Conservation (phyloP, 192 early-diverging fungal genomes). For the Linnemannia exigua region DNA sequence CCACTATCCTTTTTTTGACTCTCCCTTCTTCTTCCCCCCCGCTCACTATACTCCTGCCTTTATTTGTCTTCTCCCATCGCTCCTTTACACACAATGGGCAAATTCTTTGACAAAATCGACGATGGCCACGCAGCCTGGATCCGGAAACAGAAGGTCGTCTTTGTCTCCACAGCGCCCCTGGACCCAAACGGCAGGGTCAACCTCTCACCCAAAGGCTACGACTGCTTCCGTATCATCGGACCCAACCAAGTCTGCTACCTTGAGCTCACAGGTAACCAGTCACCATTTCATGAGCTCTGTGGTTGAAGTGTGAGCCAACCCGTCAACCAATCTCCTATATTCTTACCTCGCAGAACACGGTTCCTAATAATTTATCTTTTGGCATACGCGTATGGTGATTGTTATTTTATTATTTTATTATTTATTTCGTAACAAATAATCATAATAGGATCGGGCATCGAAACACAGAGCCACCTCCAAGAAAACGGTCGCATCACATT, state of each 20-base stretch:
- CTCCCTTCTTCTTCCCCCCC: not conserved
- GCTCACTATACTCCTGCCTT: not conserved
- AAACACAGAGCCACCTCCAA: conserved; percentile 74
- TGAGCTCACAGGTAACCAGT: conserved; percentile 42
- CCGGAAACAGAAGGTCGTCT: conserved; percentile 64
- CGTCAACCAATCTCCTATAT: too few species aligned
- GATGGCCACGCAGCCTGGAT: conserved; percentile 62
- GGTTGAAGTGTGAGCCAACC: too few species aligned
- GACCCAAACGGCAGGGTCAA: conserved; percentile 63
- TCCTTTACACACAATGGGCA: conserved; percentile 46
- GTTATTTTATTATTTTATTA: not conserved
- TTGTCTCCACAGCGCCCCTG: conserved; percentile 64
- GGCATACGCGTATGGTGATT: not conserved
- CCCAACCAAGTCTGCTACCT: conserved; percentile 51
- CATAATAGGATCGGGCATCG: conserved; percentile 58
- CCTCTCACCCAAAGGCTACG: conserved; percentile 69
- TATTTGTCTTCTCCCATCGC: too few species aligned
- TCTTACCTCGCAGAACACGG: too few species aligned
- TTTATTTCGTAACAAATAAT: not conserved
- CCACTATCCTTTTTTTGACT: not conserved
- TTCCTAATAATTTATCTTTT: not conserved
- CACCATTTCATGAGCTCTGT: not conserved
- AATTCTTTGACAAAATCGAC: conserved; percentile 55
- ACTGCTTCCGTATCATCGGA: conserved; percentile 59
- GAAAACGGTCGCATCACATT: conserved; percentile 76